Percentiles rank a stretch among this genome's conserved stretches.
phyloP scores from a whole-genome alignment of 2,329 filamentous ascomycete genomes.

The Colletotrichum sidae region DNA sequence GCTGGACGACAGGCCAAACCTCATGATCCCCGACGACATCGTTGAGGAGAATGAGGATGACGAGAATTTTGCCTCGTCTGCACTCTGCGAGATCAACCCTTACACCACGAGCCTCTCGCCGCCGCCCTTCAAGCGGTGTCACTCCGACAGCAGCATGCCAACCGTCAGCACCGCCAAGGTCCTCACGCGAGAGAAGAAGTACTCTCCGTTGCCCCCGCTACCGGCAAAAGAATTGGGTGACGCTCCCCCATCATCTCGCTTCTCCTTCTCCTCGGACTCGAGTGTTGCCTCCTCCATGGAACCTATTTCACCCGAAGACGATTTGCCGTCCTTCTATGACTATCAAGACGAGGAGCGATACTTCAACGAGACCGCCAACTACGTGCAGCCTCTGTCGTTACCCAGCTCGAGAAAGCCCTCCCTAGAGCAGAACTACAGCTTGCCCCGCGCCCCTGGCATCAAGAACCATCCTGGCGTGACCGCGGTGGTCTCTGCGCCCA shows the following conservation, averaged over 20 bases:
- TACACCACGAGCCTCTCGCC: constrained; percentile 64
- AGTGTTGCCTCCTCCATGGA: constrained; percentile 50
- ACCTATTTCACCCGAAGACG: constrained; percentile 53
- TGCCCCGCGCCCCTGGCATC: constrained; percentile 51
- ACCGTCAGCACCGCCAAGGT: constrained; percentile 41
- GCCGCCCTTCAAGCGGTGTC: constrained; percentile 59
- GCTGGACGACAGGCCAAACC: constrained; percentile 44
- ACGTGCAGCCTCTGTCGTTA: constrained; percentile 41
- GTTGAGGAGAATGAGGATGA: constrained; percentile 58
- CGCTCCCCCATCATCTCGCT: constrained; percentile 41
- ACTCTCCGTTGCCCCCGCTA: constrained; percentile 26
- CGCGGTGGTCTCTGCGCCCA: constrained; percentile 47
- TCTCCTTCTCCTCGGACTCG: constrained; percentile 46
- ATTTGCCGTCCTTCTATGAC: constrained; percentile 60
- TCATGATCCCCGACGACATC: constrained; percentile 51
- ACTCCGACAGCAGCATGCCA: constrained; percentile 46
- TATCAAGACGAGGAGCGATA: constrained; percentile 55
- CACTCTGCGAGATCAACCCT: constrained; percentile 56
- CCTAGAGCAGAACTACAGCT: constrained; percentile 54
- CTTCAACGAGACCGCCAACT: constrained; percentile 49
- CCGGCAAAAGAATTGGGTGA: constrained; percentile 15
- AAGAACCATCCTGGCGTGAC: constrained; percentile 40
- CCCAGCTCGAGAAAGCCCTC: constrained; percentile 36
- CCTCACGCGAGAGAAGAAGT: constrained; percentile 41
- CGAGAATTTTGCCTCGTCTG: constrained; percentile 71